These are phyloP conservation scores for Gonium pectorale DNA, from an alignment of 139 green algal species.

Conservation along the genomic window DNA sequence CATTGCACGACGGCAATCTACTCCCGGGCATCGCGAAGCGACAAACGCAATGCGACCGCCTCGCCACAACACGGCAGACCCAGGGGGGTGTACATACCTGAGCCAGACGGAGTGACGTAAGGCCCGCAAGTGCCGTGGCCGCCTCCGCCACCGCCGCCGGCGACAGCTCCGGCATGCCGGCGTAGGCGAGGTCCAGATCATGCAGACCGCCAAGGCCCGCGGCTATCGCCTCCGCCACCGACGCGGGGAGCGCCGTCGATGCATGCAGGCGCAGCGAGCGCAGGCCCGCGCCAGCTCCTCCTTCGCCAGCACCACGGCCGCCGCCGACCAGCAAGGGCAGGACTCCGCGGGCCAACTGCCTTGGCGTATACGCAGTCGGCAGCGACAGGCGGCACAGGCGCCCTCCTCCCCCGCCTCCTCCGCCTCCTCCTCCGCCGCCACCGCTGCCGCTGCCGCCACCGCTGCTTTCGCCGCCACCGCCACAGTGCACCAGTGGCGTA, in stretches of 20 bases:
- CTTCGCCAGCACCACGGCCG: not conserved
- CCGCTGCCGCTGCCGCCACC: not conserved
- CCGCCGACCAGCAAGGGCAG: not conserved
- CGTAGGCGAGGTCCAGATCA: slow-evolving; percentile 2
- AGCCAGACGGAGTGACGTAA: not conserved
- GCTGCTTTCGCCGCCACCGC: too few species aligned
- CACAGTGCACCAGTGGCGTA: not conserved
- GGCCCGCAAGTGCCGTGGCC: not conserved
- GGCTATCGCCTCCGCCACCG: not conserved
- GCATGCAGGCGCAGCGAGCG: not conserved
- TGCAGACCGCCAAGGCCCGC: not conserved
- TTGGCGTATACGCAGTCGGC: not conserved
- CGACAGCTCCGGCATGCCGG: not conserved
- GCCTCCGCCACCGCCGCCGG: not conserved
- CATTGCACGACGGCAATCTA: too few species aligned
- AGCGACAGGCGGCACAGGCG: not conserved
- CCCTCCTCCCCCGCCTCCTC: not conserved
- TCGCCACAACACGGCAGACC: too few species aligned
- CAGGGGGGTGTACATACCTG: too few species aligned
- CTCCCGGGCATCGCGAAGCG: too few species aligned
- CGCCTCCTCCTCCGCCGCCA: not conserved
- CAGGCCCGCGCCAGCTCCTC: not conserved
- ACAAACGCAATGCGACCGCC: too few species aligned
- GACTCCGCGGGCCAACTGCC: not conserved
- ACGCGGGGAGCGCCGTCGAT: not conserved